Conservation (phyloP, 1,139 yeast genomes). For the Sugiyamaella novakii region DNA sequence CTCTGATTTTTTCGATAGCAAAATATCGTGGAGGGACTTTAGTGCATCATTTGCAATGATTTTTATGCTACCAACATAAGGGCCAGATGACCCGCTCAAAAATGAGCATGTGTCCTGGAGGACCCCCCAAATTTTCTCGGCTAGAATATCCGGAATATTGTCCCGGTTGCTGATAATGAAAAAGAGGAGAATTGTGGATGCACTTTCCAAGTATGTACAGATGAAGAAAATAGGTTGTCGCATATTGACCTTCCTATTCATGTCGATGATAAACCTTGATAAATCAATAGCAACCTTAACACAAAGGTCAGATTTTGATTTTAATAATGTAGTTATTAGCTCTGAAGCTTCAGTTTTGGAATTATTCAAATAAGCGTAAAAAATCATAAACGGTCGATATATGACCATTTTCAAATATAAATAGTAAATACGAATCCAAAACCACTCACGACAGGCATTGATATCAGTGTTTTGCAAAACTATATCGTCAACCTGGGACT, state of each 20-base stretch:
- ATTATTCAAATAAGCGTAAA: slow-evolving; percentile 4
- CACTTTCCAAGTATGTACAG: slow-evolving; percentile 3
- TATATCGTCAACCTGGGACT: not conserved
- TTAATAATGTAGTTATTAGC: not conserved
- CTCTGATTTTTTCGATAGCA: not conserved
- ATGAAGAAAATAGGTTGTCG: slow-evolving; percentile 5
- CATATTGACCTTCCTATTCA: not conserved
- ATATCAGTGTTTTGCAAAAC: slow-evolving; percentile 1
- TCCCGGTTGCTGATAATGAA: slow-evolving; percentile 3
- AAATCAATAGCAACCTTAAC: not conserved
- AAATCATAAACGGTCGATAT: slow-evolving; percentile 5
- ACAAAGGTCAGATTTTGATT: slow-evolving; percentile 3
- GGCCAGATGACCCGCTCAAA: slow-evolving; percentile 1
- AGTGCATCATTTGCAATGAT: slow-evolving; percentile 1
- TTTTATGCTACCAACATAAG: slow-evolving; percentile 2
- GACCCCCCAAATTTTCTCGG: not conserved
- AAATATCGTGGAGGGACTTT: slow-evolving; percentile 1
- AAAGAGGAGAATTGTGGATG: not conserved
- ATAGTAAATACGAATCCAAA: slow-evolving; percentile 1
- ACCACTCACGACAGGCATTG: slow-evolving; percentile 3
- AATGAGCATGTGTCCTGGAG: slow-evolving; percentile 1
- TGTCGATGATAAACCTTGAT: slow-evolving; percentile 1
- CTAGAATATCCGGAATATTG: slow-evolving; percentile 1
- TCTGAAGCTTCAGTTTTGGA: slow-evolving; percentile 3
- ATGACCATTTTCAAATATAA: slow-evolving; percentile 1